Evolutionary conservation across 169 alveolate genomes (phyloP).

Genomic region (Theileria annulata): DNA sequence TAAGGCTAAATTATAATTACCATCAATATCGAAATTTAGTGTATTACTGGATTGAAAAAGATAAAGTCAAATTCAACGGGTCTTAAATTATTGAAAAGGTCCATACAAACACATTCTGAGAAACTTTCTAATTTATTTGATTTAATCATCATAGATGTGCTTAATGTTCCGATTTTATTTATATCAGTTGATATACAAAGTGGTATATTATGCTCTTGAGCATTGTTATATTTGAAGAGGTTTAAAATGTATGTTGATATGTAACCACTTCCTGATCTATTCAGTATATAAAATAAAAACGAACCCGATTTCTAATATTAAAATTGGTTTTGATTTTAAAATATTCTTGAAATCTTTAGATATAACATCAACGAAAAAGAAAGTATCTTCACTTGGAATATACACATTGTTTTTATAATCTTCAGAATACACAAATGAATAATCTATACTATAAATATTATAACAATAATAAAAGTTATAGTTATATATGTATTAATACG

Average conservation of each 20-base stretch:
- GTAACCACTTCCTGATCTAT: constrained; percentile 67
- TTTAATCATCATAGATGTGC: constrained; percentile 14
- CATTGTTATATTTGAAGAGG: neutral
- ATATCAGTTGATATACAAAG: constrained; percentile 43
- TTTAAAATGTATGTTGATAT: constrained; percentile 46
- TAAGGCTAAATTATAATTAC: constrained; percentile 42
- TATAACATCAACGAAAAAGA: constrained; percentile 66
- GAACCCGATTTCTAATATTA: constrained; percentile 21
- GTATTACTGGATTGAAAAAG: constrained; percentile 61
- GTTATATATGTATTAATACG: neutral
- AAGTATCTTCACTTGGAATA: constrained; percentile 76
- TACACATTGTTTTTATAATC: constrained; percentile 57
- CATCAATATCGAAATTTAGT: neutral
- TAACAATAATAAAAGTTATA: neutral
- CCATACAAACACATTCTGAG: constrained; percentile 33
- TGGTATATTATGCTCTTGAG: constrained; percentile 1
- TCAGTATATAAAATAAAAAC: constrained; percentile 12
- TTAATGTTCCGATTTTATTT: constrained; percentile 32
- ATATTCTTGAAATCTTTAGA: constrained; percentile 54
- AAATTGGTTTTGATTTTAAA: neutral
- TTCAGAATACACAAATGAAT: constrained; percentile 41
- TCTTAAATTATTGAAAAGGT: constrained; percentile 10
- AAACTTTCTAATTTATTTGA: constrained; percentile 5
- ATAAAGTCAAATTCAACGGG: constrained; percentile 29
- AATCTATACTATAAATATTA: constrained; percentile 24